Evolutionary conservation across 345 rosid species (phyloP), one percentile per base, ranked within the genome.

Genomic region (Rhizophora apiculata): DNA sequence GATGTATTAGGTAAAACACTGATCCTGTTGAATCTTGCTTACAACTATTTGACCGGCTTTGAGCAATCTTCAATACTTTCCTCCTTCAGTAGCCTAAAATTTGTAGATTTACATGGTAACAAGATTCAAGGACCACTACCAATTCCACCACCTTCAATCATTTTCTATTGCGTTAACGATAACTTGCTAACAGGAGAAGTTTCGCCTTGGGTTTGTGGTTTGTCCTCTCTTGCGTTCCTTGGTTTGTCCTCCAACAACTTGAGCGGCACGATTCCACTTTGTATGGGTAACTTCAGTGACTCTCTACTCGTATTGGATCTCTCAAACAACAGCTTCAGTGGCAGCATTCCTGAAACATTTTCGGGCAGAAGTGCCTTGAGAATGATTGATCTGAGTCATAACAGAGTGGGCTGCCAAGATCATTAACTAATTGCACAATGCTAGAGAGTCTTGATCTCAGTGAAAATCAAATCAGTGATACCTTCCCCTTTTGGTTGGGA

Each of bases 181-280:
- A 84, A 82, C 15, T 19, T 3, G 5, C 36, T 78, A 1, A 54
- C 57, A 0, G 81, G 81, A 1, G 60, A 68, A 49, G 27, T 84
- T 29, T 29, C 78, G 1, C 13, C 51, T 0, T 0, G 0, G 15
- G 7, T 81, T 1, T 76, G 80, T 63, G 53, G 67, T 21, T 27
- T 61, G 56, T 36, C 15, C 39, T 8, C 5, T 32, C n/a, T 76
- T 5, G 0, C 0, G 1, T 0, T 22, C 0, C 64, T 80, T 15
- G 81, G 78, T 60, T 19, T 80, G 63, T 72, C 74, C 0, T 11
- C 20, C 18, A 81, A 82, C 21, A 59, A 39, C n/a, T 54, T 78
- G 4, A 69, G 32, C 1, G 73, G 83, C 4, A 29, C 1, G 22
- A 60, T 80, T 66, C 84, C 82, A 1, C 59, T 30, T 27, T 84